A percentile compares a stretch with the other conserved stretches of the same genome.
Conservation (phyloP, 495 filamentous ascomycete species). For the Daldinia grandis region DNA sequence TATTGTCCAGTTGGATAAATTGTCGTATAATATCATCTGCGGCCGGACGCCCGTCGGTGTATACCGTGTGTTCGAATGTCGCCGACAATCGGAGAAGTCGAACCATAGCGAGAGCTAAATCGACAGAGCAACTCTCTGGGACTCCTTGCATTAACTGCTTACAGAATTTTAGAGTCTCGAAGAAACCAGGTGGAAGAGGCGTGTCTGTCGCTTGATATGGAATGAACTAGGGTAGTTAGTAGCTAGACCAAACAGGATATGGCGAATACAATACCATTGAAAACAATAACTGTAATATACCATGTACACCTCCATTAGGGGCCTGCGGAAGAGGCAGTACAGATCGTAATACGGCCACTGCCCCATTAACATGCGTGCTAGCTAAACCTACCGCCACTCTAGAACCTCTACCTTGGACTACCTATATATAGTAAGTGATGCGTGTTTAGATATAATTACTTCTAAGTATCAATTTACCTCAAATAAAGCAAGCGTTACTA, state of each 20-base stretch:
- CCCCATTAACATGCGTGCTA: slow-evolving; percentile 57
- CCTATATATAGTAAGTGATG: slow-evolving; percentile 36
- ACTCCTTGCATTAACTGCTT: slow-evolving; percentile 35
- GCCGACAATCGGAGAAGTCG: slow-evolving; percentile 48
- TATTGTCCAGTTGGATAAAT: slow-evolving; percentile 46
- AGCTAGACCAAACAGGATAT: background rate
- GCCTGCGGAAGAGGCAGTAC: slow-evolving; percentile 42
- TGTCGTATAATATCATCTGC: slow-evolving; percentile 45
- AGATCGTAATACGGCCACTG: slow-evolving; percentile 51
- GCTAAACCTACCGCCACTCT: slow-evolving; percentile 45
- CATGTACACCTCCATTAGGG: slow-evolving; percentile 46
- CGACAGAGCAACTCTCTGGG: slow-evolving; percentile 41
- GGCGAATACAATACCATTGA: slow-evolving; percentile 47
- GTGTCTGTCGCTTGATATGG: slow-evolving; percentile 44
- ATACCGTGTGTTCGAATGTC: slow-evolving; percentile 37
- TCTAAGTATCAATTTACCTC: slow-evolving; percentile 46
- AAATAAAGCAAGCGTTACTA: slow-evolving; percentile 58
- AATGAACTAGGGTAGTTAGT: slow-evolving; percentile 45
- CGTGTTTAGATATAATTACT: background rate
- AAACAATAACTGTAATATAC: slow-evolving; percentile 53
- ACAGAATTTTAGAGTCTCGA: slow-evolving; percentile 49
- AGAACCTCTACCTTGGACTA: slow-evolving; percentile 47
- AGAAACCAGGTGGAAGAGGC: slow-evolving; percentile 48
- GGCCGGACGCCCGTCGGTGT: slow-evolving; percentile 47
- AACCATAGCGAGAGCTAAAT: slow-evolving; percentile 46